phyloP scores from a whole-genome alignment of 192 early-diverging fungal species.

The Phlyctochytrium bullatum region DNA sequence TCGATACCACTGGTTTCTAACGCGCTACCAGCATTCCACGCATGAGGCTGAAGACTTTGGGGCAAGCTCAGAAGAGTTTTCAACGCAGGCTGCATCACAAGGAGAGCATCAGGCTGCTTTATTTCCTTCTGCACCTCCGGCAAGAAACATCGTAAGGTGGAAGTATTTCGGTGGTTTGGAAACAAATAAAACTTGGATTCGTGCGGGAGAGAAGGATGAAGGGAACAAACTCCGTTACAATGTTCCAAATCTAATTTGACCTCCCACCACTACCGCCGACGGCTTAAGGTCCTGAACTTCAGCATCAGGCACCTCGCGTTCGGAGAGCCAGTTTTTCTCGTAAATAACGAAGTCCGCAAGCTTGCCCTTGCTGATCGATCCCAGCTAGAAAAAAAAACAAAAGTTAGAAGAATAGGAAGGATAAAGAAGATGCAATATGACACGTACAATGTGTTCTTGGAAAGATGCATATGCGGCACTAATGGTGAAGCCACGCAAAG shows the following conservation, averaged over 20 bases:
- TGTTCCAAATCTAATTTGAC: conserved; percentile 7
- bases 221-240: no score
- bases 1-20: no score
- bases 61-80: no score
- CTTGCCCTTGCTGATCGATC: conserved; percentile 44
- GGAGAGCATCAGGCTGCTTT: no score
- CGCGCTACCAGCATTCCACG: no score
- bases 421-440: conserved; percentile 6
- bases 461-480: conserved; percentile 56
- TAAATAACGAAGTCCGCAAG: conserved; percentile 56
- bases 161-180: no score
- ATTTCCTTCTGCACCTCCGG: no score
- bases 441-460: conserved; percentile 36
- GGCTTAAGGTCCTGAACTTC: conserved; percentile 30
- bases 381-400: conserved; percentile 36
- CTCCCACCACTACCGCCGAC: conserved; percentile 25
- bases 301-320: conserved; percentile 24
- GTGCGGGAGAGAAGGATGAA: no score
- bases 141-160: no score
- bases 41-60: no score
- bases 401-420: conserved; percentile 15
- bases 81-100: no score
- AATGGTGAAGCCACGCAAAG: conserved; percentile 52
- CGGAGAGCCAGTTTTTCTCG: conserved; percentile 42
- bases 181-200: no score